A percentile compares a stretch with the other conserved stretches of the same genome.
phyloP scores from a whole-genome alignment of 345 rosid species.

The Citrus australasica region DNA sequence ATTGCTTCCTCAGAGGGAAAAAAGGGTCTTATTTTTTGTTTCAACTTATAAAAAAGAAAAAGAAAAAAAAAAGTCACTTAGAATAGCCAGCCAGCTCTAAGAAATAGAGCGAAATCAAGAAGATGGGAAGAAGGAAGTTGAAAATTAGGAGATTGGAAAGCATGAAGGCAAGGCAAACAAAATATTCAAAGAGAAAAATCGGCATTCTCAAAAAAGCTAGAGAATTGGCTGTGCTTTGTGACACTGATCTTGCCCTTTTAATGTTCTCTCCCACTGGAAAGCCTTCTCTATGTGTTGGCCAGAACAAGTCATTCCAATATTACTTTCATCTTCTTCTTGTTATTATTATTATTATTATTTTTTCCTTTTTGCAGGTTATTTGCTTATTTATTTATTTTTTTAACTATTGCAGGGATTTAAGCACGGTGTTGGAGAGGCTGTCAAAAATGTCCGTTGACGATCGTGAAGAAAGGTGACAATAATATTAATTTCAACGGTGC shows the following conservation, averaged over 20 bases:
- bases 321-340: not conserved
- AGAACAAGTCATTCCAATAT: constrained; percentile 16
- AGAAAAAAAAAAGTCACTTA: too few relatives aligned
- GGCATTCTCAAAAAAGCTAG: constrained; percentile 40
- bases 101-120: not conserved
- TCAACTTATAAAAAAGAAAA: too few relatives aligned
- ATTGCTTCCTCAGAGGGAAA: not conserved
- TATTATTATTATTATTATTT: too few relatives aligned
- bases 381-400: not conserved
- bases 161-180: constrained; percentile 30
- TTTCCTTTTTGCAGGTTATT: too few relatives aligned
- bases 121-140: constrained; percentile 41
- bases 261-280: constrained; percentile 28
- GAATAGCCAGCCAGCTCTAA: too few relatives aligned
- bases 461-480: constrained; percentile 21
- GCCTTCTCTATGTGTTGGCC: constrained; percentile 17
- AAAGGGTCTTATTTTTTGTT: too few relatives aligned
- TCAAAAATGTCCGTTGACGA: not conserved
- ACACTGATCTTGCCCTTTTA: constrained; percentile 27
- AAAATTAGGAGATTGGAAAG: constrained; percentile 21
- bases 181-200: constrained; percentile 43
- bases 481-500: too few relatives aligned
- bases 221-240: constrained; percentile 29
- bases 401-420: constrained; percentile 5
- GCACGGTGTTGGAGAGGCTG: constrained; percentile 14